Evolutionary conservation across 257 asterid genomes (phyloP), one percentile per base, ranked within the genome.

Genomic region (Jasminum sambac): DNA sequence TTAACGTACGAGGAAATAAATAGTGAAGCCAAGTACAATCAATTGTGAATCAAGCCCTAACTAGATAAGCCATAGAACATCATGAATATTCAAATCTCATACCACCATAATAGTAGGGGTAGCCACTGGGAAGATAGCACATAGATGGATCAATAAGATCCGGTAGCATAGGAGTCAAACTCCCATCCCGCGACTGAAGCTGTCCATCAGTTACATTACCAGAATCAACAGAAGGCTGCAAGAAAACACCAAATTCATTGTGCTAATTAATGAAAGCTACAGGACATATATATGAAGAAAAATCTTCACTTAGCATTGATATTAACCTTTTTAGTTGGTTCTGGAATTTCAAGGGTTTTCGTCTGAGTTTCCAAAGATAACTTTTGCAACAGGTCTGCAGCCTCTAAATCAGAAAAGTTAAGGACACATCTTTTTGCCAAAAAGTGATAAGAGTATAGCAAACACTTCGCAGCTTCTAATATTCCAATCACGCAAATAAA

Each of bases 321-420:
- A 1, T 4, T 19, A 21, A 86, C 89, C 93, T 85, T 86, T 34
- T 84, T 85, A 23, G 85, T 66, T 7, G 88, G 80, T 17, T 87
- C 91, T 1, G 82, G 73, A 19, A 79, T 57, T 60, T 85, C 91
- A 52, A 80, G 39, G 9, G 80, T 64, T 78, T 85, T 87, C 1
- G 83, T 44, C 72, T 85, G 83, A 2, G 93, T 62, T 11, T 89
- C 91, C 89, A 89, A 62, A 2, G 96, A 70, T 21, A 89, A 63
- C 42, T 84, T 87, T 76, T 89, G 94, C 87, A 89, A 63, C 71
- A 89, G 64, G 5, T 81, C 91, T 36, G 90, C 72, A 74, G 94
- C 81, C 67, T 89, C 96, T 89, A 57, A 43, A 40, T 42, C 64
- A 78, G 25, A 55, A 11, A 62, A 24, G 89, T 84, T 37, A 86